phyloP scores from a whole-genome alignment of 345 rosid genomes.

The Boechera divaricarpa region DNA sequence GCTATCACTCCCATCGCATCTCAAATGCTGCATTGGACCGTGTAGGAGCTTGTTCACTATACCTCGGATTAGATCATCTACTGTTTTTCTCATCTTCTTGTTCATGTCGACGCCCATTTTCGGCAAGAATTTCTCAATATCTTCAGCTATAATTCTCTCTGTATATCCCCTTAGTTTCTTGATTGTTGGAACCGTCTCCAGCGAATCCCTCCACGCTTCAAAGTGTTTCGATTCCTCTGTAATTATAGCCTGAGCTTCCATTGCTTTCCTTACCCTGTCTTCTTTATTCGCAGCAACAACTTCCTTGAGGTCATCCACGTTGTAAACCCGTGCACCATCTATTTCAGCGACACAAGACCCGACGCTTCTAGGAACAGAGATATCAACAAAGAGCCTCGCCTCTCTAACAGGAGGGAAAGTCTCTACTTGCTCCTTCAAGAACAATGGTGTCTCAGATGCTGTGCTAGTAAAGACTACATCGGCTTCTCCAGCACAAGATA shows the following conservation, averaged over 20 bases:
- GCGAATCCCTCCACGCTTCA: conserved; percentile 93
- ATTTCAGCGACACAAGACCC: conserved; percentile 71
- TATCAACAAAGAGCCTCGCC: conserved; percentile 80
- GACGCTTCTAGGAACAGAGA: conserved; percentile 92
- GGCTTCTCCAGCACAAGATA: conserved; percentile 79
- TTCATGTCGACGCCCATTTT: conserved; percentile 78
- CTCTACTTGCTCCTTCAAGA: conserved; percentile 69
- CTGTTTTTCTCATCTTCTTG: conserved; percentile 75
- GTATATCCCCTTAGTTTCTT: conserved; percentile 88
- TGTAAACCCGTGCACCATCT: conserved; percentile 70
- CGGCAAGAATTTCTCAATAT: conserved; percentile 78
- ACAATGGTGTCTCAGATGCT: conserved; percentile 78
- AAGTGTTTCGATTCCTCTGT: conserved; percentile 80
- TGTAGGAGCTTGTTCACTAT: conserved; percentile 87
- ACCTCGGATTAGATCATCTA: conserved; percentile 85
- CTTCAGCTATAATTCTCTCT: conserved; percentile 71
- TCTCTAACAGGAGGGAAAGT: conserved; percentile 65
- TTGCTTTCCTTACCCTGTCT: conserved; percentile 82
- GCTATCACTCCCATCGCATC: conserved; percentile 81
- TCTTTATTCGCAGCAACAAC: conserved; percentile 99
- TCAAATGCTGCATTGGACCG: conserved; percentile 95
- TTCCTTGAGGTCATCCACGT: conserved; percentile 94
- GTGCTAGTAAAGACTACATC: conserved; percentile 96
- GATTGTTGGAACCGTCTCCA: conserved; percentile 94
- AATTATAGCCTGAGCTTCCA: conserved; percentile 90